These are phyloP conservation scores for Ligustrum vulgare DNA, from an alignment of 257 asterid genomes.

Conservation along the genomic window DNA sequence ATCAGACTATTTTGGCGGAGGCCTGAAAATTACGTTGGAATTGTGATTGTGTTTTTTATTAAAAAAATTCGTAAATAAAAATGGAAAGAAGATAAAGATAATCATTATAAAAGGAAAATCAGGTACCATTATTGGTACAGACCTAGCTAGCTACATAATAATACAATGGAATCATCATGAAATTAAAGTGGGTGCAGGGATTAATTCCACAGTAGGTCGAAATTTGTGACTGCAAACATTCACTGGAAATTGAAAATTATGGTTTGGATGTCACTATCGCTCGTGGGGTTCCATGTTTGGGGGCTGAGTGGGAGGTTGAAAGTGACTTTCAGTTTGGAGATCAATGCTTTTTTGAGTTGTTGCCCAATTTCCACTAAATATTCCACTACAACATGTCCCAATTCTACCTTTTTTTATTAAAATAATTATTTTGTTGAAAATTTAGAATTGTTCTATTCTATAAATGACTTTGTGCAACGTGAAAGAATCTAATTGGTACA, in stretches of 20 bases:
- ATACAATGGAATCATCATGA: too few relatives aligned
- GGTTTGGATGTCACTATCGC: constrained; percentile 8
- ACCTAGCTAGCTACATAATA: too few relatives aligned
- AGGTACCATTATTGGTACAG: too few relatives aligned
- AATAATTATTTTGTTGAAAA: neutral
- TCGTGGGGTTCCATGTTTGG: constrained; percentile 3
- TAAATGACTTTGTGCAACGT: neutral
- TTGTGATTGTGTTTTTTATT: too few relatives aligned
- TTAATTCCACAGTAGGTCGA: too few relatives aligned
- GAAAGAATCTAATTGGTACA: neutral
- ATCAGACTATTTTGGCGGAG: too few relatives aligned
- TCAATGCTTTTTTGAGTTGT: constrained; percentile 4
- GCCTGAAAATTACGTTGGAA: too few relatives aligned
- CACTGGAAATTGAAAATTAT: neutral
- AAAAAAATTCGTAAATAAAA: too few relatives aligned
- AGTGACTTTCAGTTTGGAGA: neutral
- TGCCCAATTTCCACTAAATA: neutral
- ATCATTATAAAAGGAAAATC: too few relatives aligned
- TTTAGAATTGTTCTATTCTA: neutral
- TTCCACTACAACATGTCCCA: constrained; percentile 6
- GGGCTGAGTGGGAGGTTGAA: constrained; percentile 3
- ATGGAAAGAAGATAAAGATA: too few relatives aligned
- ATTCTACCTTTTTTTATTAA: neutral
- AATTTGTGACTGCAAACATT: too few relatives aligned
- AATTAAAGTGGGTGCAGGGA: too few relatives aligned